These are phyloP conservation scores for Candida verbasci DNA, from an alignment of 805 yeast genomes.

Conservation along the genomic window DNA sequence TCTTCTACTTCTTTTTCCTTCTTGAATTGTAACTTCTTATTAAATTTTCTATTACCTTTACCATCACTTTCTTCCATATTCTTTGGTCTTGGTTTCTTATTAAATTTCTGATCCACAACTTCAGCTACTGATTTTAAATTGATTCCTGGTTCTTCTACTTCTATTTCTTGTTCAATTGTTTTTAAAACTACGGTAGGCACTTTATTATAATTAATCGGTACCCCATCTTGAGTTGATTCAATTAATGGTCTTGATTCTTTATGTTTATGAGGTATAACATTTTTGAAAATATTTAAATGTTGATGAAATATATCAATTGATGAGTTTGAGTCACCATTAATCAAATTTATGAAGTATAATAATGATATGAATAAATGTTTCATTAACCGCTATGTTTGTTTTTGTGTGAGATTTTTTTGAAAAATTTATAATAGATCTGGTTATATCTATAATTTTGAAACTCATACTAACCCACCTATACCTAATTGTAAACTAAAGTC, in stretches of 20 bases:
- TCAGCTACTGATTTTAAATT: too few relatives aligned
- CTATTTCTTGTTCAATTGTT: neutral
- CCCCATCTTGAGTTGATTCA: slow-evolving; percentile 4
- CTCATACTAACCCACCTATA: too few relatives aligned
- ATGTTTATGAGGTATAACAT: slow-evolving; percentile 1
- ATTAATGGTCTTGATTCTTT: slow-evolving; percentile 6
- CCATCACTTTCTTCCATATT: too few relatives aligned
- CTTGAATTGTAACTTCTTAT: neutral
- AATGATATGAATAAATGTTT: neutral
- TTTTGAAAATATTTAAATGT: slow-evolving; percentile 1
- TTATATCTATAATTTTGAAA: too few relatives aligned
- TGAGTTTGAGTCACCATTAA: neutral
- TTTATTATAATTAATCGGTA: slow-evolving; percentile 6
- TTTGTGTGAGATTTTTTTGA: too few relatives aligned
- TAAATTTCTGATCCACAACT: too few relatives aligned
- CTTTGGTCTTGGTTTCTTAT: too few relatives aligned
- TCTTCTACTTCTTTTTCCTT: neutral
- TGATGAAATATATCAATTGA: neutral
- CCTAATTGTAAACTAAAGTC: too few relatives aligned
- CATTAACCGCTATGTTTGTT: neutral
- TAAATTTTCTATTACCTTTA: neutral
- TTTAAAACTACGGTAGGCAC: slow-evolving; percentile 3
- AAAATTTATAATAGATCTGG: too few relatives aligned
- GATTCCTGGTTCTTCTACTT: neutral
- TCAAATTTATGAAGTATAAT: neutral